phyloP scores from a whole-genome alignment of 768 basidiomycete genomes.

The Xerocomus spinulosus region DNA sequence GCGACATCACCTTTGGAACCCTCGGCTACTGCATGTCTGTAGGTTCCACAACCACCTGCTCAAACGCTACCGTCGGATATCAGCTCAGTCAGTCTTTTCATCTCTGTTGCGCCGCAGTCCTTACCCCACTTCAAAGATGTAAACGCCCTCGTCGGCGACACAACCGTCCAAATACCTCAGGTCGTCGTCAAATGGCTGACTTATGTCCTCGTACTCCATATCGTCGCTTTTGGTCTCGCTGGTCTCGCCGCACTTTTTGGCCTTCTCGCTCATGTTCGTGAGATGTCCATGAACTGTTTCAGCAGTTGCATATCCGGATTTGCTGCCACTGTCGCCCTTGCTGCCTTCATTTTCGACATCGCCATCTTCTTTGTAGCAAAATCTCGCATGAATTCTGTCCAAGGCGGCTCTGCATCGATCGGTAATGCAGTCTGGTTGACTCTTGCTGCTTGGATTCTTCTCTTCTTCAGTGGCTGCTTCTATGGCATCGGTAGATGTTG shows the following conservation, averaged over 20 bases:
- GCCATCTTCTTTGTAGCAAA: slow-evolving; percentile 88
- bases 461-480: slow-evolving; percentile 90
- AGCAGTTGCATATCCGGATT: slow-evolving; percentile 79
- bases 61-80: slow-evolving; percentile 80
- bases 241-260: slow-evolving; percentile 75
- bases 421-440: slow-evolving; percentile 93
- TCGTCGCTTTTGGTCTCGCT: slow-evolving; percentile 76
- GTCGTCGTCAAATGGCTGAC: slow-evolving; percentile 94
- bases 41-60: slow-evolving; percentile 59
- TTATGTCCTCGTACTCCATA: slow-evolving; percentile 86
- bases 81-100: slow-evolving; percentile 60
- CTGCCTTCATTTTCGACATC: slow-evolving; percentile 92
- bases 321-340: slow-evolving; percentile 69
- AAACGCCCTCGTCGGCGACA: slow-evolving; percentile 72
- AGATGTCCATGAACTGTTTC: slow-evolving; percentile 81
- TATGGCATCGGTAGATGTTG: slow-evolving; percentile 84
- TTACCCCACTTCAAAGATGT: slow-evolving; percentile 52
- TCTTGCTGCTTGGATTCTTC: slow-evolving; percentile 75
- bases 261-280: slow-evolving; percentile 81
- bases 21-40: slow-evolving; percentile 81
- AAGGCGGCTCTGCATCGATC: slow-evolving; percentile 71
- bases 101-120: not conserved
- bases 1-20: slow-evolving; percentile 79
- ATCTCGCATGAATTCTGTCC: slow-evolving; percentile 68
- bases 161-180: slow-evolving; percentile 67